Evolutionary conservation across 116 monocot species (phyloP), one percentile per base, ranked within the genome.

Genomic region (Dioscorea cayenensis): DNA sequence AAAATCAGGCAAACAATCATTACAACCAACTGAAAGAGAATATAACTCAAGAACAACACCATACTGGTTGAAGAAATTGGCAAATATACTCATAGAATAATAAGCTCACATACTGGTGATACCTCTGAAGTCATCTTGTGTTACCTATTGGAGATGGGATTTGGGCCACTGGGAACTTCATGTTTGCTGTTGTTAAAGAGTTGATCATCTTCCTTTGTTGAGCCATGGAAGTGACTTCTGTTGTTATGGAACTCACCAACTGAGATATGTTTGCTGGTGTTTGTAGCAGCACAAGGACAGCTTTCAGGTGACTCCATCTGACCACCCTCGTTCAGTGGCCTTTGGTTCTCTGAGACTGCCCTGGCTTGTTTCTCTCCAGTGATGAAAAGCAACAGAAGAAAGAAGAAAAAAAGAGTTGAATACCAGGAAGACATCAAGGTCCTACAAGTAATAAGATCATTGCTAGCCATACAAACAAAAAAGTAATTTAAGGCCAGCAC

Each of bases 71-170:
- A 55, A 55, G 55, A 16, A n/a, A 55, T 16, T 8, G 18, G 0
- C 2, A 55, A 2, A 55, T n/a, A 55, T 55, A n/a, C 55, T 2
- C 16, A 55, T 16, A 3, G 14, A 3, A 55, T 5, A 52, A 52
- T 3, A 55, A 55, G 55, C 55, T 55, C 55, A 55, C n/a, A n/a
- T n/a, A 55, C 55, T 32, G 32, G 32, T 18, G 19, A 55, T 16
- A n/a, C 13, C 55, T 55, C 5, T 5, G 16, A 55, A 55, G 55
- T 16, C 55, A 55, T 43, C 43, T 18, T 55, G 5, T 19, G 3
- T 65, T 35, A 65, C 65, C 65, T 65, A 65, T 65, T 65, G 35
- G 65, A 65, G 35, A 65, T 65, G 28, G 65, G 65, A 29, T 65
- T 65, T 17, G 65, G 65, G 16, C 65, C 65, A 65, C 65, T 65